phyloP scores from a whole-genome alignment of 2,329 filamentous ascomycete species.

The Arthrobotrys megalospora region DNA sequence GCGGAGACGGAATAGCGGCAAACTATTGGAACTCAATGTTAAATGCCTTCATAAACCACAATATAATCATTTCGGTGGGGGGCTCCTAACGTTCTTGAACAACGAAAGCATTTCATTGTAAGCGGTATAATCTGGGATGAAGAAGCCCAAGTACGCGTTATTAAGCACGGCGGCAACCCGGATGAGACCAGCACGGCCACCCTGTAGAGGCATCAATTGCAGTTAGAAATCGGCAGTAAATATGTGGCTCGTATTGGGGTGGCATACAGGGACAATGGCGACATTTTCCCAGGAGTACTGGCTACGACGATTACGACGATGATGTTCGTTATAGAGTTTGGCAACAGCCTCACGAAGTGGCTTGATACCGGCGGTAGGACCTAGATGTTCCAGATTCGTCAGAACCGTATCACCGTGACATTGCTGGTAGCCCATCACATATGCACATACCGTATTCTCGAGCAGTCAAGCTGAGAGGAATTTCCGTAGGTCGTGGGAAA shows the following conservation, averaged over 20 bases:
- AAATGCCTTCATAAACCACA: conserved; percentile 63
- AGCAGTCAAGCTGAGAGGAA: conserved; percentile 82
- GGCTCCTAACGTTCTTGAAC: conserved; percentile 84
- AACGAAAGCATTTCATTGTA: conserved; percentile 98
- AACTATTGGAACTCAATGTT: conserved; percentile 72
- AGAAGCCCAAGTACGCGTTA: conserved; percentile 93
- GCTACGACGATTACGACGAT: conserved; percentile 86
- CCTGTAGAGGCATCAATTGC: conserved; percentile 66
- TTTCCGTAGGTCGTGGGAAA: conserved; percentile 83
- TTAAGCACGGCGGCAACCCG: conserved; percentile 94
- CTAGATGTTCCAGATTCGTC: conserved; percentile 65
- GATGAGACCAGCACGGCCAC: conserved; percentile 91
- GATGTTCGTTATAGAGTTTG: conserved; percentile 91
- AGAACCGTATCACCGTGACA: background rate
- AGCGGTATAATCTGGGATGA: conserved; percentile 94
- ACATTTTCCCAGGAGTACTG: conserved; percentile 99
- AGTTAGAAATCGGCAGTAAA: conserved; percentile 1
- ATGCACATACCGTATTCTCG: conserved; percentile 81
- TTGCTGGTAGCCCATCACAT: background rate
- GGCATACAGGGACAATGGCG: conserved; percentile 81
- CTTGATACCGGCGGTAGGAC: conserved; percentile 94
- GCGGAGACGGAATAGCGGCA: conserved; percentile 86
- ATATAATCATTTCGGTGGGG: background rate
- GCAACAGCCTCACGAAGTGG: conserved; percentile 90
- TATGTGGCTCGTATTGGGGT: background rate